phyloP scores from a whole-genome alignment of 768 basidiomycete genomes.

The Fibroporia radiculosa region DNA sequence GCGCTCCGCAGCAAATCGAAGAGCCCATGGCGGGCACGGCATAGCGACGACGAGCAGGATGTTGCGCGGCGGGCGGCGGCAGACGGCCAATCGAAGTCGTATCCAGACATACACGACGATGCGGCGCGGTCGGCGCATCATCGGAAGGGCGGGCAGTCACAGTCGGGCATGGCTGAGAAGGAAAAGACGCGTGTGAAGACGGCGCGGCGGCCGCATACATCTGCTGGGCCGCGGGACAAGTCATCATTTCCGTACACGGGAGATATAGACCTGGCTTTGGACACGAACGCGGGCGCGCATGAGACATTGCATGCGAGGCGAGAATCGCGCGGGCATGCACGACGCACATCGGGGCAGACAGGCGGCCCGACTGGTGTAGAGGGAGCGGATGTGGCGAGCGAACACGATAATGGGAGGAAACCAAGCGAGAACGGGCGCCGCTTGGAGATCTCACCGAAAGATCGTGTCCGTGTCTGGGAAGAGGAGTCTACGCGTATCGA shows the following conservation, averaged over 20 bases:
- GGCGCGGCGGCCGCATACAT: slow-evolving; percentile 61
- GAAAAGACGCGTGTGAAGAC: slow-evolving; percentile 18
- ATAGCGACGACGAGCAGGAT: slow-evolving; percentile 1
- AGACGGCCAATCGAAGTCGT: background rate
- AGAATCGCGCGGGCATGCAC: slow-evolving; percentile 1
- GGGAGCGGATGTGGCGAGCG: slow-evolving; percentile 8
- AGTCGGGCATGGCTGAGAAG: slow-evolving; percentile 19
- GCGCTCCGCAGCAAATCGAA: slow-evolving; percentile 15
- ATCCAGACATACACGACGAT: background rate
- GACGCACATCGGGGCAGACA: slow-evolving; percentile 7
- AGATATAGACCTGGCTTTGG: slow-evolving; percentile 6
- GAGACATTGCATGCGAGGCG: background rate
- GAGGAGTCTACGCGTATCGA: slow-evolving; percentile 70
- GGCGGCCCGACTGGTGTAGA: slow-evolving; percentile 5
- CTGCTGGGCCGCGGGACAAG: slow-evolving; percentile 62
- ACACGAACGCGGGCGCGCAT: slow-evolving; percentile 8
- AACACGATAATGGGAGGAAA: slow-evolving; percentile 15
- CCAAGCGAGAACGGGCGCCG: slow-evolving; percentile 16
- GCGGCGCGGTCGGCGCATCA: background rate
- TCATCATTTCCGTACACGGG: slow-evolving; percentile 22
- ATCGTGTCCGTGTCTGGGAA: slow-evolving; percentile 55
- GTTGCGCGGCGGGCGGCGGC: background rate
- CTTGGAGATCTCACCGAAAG: slow-evolving; percentile 11
- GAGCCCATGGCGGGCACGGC: slow-evolving; percentile 11
- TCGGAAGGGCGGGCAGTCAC: background rate